These are phyloP conservation scores for Neostapfia colusana DNA, from an alignment of 176 grass and related monocot genomes.

Conservation along the genomic window DNA sequence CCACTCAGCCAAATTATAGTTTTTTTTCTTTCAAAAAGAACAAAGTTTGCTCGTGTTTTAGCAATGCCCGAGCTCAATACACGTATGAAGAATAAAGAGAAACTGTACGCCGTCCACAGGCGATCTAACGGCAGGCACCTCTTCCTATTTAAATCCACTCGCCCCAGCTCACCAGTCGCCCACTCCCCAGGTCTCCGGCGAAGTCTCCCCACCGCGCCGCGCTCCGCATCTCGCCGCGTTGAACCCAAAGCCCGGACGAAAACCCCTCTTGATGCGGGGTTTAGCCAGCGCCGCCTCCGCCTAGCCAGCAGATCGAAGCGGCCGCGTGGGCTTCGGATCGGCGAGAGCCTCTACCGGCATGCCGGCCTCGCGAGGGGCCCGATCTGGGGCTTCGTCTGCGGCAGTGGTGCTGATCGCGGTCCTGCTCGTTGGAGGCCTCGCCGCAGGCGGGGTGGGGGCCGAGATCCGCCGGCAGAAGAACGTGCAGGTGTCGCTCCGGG, in stretches of 20 bases:
- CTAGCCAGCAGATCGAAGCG: conserved; percentile 36
- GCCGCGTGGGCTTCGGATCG: conserved; percentile 2
- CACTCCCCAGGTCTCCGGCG: conserved; percentile 29
- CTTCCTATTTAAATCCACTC: neutral
- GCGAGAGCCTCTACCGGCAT: conserved; percentile 26
- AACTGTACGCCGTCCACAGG: neutral
- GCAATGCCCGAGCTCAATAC: no score
- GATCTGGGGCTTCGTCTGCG: conserved; percentile 38
- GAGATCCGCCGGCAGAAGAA: conserved; percentile 80
- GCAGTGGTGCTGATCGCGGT: conserved; percentile 15
- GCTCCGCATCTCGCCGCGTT: conserved; percentile 46
- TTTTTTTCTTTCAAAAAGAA: no score
- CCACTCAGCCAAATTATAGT: no score
- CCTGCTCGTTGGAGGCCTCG: conserved; percentile 40
- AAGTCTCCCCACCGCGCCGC: conserved; percentile 36
- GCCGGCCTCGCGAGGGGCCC: conserved; percentile 30
- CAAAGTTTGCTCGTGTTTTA: no score
- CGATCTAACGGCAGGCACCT: neutral
- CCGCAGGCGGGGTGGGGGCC: conserved; percentile 3
- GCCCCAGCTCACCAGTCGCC: no score
- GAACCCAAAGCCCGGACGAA: neutral
- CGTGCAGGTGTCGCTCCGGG: conserved; percentile 82
- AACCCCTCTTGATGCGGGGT: conserved; percentile 36
- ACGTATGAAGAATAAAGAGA: no score
- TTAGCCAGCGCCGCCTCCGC: neutral